Evolutionary conservation across 2,329 filamentous ascomycete genomes (phyloP), one percentile per base, ranked within the genome.

Genomic region (Trichoderma harzianum): DNA sequence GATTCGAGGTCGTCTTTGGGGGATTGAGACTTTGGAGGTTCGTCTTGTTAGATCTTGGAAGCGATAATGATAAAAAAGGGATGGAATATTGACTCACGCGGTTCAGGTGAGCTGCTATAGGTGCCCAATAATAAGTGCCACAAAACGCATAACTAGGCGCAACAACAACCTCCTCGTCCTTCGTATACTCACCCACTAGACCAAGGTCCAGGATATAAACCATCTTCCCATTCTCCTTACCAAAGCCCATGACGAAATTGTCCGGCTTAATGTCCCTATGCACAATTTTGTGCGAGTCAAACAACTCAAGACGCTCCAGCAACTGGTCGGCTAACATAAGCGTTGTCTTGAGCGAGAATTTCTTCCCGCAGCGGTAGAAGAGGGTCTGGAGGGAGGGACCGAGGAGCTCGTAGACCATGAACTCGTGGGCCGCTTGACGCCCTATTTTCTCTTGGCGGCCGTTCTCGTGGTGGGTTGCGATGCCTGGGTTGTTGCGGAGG

Each of bases 331-430:
- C 75, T 1, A 77, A 58, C 7, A 76, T 73, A 36, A 77, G 75
- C 10, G 74, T 63, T 7, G 76, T 77, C 72, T 77, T 77, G 58
- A 76, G 73, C 5, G 75, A 76, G 53, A 77, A 74, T 3, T 34
- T 18, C 7, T 68, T 58, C 60, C 58, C 65, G 70, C 75, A 77
- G 60, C 72, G 74, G 47, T 74, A 72, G 70, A 76, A 92, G 26
- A 93, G 84, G 78, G 92, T 90, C 82, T 92, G 90, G 79, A 93
- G 85, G 74, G 88, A 90, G 60, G 91, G 90, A 71, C 91, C 91
- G 72, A 79, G 76, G 57, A 78, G 69, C 18, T 78, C 76, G 30
- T 69, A 70, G 34, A 78, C 75, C 71, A 79, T 55, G 32, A 70
- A 75, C 47, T 75, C 63, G 71, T 76, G 78, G 11, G 74, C 34